These are phyloP conservation scores for Xerocomus potaroensis DNA, from an alignment of 768 basidiomycete genomes.

Conservation along the genomic window DNA sequence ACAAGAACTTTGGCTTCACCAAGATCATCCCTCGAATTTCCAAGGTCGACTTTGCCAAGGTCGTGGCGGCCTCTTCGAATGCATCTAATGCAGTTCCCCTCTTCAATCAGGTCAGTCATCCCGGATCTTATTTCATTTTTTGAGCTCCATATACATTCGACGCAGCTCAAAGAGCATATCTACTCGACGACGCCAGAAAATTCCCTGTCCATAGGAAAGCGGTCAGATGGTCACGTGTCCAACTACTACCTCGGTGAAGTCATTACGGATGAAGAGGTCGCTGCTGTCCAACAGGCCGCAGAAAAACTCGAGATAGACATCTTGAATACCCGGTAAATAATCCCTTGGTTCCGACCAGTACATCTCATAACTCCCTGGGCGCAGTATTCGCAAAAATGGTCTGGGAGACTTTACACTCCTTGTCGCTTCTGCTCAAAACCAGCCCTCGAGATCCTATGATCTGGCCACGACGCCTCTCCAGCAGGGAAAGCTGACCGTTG, in stretches of 20 bases:
- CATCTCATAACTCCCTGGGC: background rate
- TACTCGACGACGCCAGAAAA: constrained; percentile 63
- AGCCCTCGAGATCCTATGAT: constrained; percentile 40
- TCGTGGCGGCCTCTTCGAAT: constrained; percentile 59
- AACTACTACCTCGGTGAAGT: constrained; percentile 81
- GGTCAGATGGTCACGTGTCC: constrained; percentile 67
- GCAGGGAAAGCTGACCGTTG: constrained; percentile 55
- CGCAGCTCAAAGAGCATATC: constrained; percentile 68
- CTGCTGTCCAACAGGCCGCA: constrained; percentile 66
- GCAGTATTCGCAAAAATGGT: constrained; percentile 68
- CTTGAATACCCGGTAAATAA: constrained; percentile 74
- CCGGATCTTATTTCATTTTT: background rate
- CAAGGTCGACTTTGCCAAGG: constrained; percentile 55
- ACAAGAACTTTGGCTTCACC: constrained; percentile 78
- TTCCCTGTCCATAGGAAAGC: constrained; percentile 76
- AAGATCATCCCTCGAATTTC: constrained; percentile 78
- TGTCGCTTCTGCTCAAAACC: constrained; percentile 61
- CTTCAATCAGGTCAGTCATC: constrained; percentile 54
- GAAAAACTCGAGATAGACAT: constrained; percentile 75
- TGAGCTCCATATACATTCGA: constrained; percentile 3
- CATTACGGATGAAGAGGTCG: constrained; percentile 74
- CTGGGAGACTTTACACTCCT: constrained; percentile 61
- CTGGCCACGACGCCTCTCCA: constrained; percentile 39
- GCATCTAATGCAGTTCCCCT: constrained; percentile 49
- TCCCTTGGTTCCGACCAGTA: background rate